Base-by-base conservation (phyloP, 441 rosid species). In the Croton laevigatus region DNA sequence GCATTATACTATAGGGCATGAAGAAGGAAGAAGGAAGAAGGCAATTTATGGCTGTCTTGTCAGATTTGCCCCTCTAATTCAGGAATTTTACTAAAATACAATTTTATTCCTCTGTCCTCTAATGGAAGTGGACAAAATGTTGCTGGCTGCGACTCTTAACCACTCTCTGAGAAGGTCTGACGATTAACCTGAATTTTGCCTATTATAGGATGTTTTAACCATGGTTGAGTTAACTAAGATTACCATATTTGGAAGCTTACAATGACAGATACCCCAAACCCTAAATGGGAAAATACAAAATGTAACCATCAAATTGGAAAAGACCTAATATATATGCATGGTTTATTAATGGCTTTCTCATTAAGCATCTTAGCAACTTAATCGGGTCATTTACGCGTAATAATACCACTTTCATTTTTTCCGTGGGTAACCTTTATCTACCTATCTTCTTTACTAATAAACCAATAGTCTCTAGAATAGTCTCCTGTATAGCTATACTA, bases 131-230 rank as follows among this genome's bases (percentile, higher is more conserved):
- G 76, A 75, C 79, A 73, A 75, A 82, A 73, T 81, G 78, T 73
- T 71, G 44, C 44, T 46, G 51, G 76, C 68, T 73, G 86, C 75
- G 83, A 81, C 84, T 61, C 64, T 44, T 78, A 81, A 81, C 87
- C 83, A 82, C 81, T 67, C 83, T 77, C 84, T 81, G 83, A 49
- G 51, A 60, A 64, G 44, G 51, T 75, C 84, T 78, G 83, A 76
- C 73, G 74, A 68, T 84, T 74, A 48, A 81, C 81, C 77, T 79
- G 68, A 73, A 70, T 16, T 67, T 76, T 78, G 14, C 84, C 73
- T 80, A 58, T 22, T 71, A 11, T 12, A 59, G 82, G 48, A 76
- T 48, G 6, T 46, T 53, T 52, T 66, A 68, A 76, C 69, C 17
- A 75, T 68, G 74, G 77, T 62, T 62, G 17, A 62, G 69, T 64